Base-by-base conservation (phyloP, 371 early-diverging fungal genomes). In the Apophysomyces elegans region DNA sequence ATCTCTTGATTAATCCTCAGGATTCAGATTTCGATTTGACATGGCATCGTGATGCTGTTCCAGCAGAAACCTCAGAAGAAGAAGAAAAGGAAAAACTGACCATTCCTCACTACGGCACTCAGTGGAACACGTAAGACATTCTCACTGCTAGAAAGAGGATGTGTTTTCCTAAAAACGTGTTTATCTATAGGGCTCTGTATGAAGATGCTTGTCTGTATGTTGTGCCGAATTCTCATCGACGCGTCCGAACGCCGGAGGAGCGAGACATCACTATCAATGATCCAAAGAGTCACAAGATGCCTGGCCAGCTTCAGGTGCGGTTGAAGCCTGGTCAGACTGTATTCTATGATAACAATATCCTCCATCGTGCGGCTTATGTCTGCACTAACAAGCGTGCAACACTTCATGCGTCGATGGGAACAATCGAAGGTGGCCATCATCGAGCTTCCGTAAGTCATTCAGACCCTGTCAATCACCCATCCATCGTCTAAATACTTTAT, bases 381-480 rank as follows among this genome's bases (percentile, higher is more conserved):
- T 70, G 65, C 11, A 61, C 74, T 18, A 66, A 66, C 41, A 82
- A 85, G 69, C 78, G 86, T 37, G 79, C 76, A 21, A 85, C 86
- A 8, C 68, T 85, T n/a, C 86, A 85, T 65, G 86, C 78, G 37
- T 82, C 77, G 45, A 82, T 85, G 77, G 86, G 86, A 37, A 84
- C 81, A n/a, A 82, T 80, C 45, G 75, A 71, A 21, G 84, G 84
- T 37, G 84, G 86, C 9, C 77, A 80, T 58, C 74, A 80, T 62
- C 83, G 86, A 44, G 86, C 84, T 38, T 64, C 70, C n/a, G 50
- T 50, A 50, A 50, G 50, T 50, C 7, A n/a, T 46, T 16, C n/a
- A 1, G 1, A 26, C 26, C 26, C 26, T 26, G 26, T 26, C 26
- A 26, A 26, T 26, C 26, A 26, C 2, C 2, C 26, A 26, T 26